Percentiles rank a stretch among this genome's conserved stretches.
Evolutionary conservation across 768 basidiomycete species (phyloP).

Genomic region (Trametes elegans): DNA sequence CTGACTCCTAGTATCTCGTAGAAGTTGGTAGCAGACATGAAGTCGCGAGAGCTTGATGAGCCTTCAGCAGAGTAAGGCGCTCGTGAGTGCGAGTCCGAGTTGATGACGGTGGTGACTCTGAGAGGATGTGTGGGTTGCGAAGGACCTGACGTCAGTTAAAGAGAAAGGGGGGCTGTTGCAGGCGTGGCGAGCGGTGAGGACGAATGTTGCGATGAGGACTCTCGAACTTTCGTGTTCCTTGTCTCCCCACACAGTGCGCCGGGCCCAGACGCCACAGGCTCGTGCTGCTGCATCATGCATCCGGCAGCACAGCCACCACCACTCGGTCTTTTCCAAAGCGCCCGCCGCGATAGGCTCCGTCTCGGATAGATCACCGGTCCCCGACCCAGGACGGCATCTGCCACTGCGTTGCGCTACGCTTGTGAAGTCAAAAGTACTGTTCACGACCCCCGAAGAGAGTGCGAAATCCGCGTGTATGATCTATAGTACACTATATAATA

Average conservation of each 20-base stretch:
- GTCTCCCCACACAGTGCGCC: not conserved
- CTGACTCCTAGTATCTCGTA: slow-evolving; percentile 63
- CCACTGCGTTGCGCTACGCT: too few species aligned
- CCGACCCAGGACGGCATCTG: too few species aligned
- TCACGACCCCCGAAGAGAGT: too few species aligned
- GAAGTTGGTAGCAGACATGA: slow-evolving; percentile 30
- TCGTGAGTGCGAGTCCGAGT: not conserved
- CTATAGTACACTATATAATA: too few species aligned
- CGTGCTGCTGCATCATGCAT: not conserved
- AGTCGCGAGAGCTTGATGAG: too few species aligned
- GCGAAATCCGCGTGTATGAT: too few species aligned
- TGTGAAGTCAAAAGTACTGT: too few species aligned
- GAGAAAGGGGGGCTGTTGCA: not conserved
- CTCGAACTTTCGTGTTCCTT: slow-evolving; percentile 7
- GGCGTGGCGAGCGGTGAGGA: not conserved
- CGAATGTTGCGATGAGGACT: not conserved
- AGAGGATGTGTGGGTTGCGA: not conserved
- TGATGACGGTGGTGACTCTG: not conserved
- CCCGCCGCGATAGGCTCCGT: too few species aligned
- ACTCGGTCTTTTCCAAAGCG: too few species aligned
- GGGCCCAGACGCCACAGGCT: not conserved
- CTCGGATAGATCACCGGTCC: too few species aligned
- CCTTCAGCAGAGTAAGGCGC: too few species aligned
- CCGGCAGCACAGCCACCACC: not conserved
- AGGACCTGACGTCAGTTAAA: slow-evolving; percentile 11